A percentile compares a stretch with the other conserved stretches of the same genome.
Conservation (phyloP, 495 filamentous ascomycete species). For the Viridothelium virens region DNA sequence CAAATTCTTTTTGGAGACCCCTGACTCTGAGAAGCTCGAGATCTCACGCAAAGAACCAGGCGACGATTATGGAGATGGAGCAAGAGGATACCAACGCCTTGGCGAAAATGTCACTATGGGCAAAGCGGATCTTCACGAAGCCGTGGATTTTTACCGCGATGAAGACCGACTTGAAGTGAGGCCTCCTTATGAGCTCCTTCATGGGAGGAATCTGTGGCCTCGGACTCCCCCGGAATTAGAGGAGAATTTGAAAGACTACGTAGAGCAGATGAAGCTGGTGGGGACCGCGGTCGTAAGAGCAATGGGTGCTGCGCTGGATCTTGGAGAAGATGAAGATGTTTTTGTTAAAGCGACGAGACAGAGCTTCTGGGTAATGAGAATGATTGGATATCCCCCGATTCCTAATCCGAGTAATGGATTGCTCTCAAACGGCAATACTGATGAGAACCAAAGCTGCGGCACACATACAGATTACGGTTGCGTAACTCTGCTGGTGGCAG, state of each 20-base stretch:
- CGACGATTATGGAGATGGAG: slow-evolving; percentile 24
- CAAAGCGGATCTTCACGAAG: slow-evolving; percentile 27
- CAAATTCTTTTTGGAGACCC: slow-evolving; percentile 28
- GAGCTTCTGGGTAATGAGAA: slow-evolving; percentile 32
- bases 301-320: slow-evolving; percentile 27
- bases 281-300: slow-evolving; percentile 26
- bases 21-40: slow-evolving; percentile 24
- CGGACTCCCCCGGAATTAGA: slow-evolving; percentile 21
- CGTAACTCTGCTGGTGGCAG: slow-evolving; percentile 35
- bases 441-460: slow-evolving; percentile 27
- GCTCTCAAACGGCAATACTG: not conserved
- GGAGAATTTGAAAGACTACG: slow-evolving; percentile 25
- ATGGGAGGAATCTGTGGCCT: slow-evolving; percentile 33
- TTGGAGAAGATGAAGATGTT: slow-evolving; percentile 24
- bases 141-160: slow-evolving; percentile 31
- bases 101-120: slow-evolving; percentile 31
- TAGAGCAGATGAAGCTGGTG: slow-evolving; percentile 20
- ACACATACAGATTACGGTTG: slow-evolving; percentile 38
- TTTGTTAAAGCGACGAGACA: slow-evolving; percentile 23
- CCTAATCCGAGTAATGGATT: not conserved
- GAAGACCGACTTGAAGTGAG: slow-evolving; percentile 18
- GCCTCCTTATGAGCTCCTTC: slow-evolving; percentile 20
- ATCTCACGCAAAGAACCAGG: slow-evolving; percentile 26
- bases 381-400: slow-evolving; percentile 25
- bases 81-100: slow-evolving; percentile 31